Base-by-base conservation (phyloP, 2,329 filamentous ascomycete species). In the Pseudopithomyces maydicus region DNA sequence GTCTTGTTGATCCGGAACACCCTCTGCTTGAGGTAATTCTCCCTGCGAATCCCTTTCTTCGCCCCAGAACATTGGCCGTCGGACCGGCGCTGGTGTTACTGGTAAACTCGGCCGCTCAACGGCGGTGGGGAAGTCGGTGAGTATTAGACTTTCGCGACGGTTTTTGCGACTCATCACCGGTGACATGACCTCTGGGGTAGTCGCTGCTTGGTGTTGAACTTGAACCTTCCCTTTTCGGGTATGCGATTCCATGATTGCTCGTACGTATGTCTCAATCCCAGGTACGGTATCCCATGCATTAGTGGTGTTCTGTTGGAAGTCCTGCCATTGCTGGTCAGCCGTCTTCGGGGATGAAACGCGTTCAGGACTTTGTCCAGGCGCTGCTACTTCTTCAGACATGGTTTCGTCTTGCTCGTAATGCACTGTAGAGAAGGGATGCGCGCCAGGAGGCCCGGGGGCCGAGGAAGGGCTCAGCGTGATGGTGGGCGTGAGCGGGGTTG, bases 241-340 rank as follows among this genome's bases (percentile, higher is more conserved):
- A 73, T 88, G 87, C 66, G 90, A 87, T 4, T 76, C 72, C 51
- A 78, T 78, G 54, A 96, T 80, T 52, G 86, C 84, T 61, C 91
- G 90, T 53, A 98, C 90, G 72, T 97, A 99, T 61, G 86, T 85
- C 68, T 91, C 88, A 67, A 99, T 99, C 63, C 91, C 90, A 12
- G 91, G 90, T 51, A 96, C 85, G 52, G 91, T 90, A 69, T 99
- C 95, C 95, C 95, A 99, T 15, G 92, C 93, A 75, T 98, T 99
- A 51, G 63, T 70, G 49, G 52, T 71, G 33, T 82, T 85, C 45
- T 87, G 84, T n/a, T 86, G 81, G 73, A 90, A 97, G 45, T 83
- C 83, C 61, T 86, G 84, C 90, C 91, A 96, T 19, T 87, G 84
- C 67, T 88, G 82, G 47, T 84, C 78, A 61, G 69, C 59, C 49